Base-by-base conservation (phyloP, 2,329 filamentous ascomycete genomes). In the Trichoderma sp. region DNA sequence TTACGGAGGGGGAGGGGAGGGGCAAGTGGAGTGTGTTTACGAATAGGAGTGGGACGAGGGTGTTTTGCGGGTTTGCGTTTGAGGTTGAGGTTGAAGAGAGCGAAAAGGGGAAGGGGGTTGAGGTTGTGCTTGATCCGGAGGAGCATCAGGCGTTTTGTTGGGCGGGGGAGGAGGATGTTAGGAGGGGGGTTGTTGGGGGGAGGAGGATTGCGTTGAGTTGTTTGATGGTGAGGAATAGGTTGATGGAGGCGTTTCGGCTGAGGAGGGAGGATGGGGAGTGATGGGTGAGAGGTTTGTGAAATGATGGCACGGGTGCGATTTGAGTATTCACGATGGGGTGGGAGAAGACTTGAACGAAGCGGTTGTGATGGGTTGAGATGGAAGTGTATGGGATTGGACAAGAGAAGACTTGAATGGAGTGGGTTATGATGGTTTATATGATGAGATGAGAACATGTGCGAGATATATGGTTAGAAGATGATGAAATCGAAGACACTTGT, bases 111-210 rank as follows among this genome's bases (percentile, higher is more conserved):
- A 35, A 35, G 9, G 76, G 45, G 1, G 75, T 53, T 12, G 77
- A 78, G 7, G 84, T 86, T 29, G 80, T 74, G 76, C 77, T 85
- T 53, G 84, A 87, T 74, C 82, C 84, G 3, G 80, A 83, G n/a
- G 85, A 86, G 81, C 85, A 86, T 76, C 81, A 83, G 79, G 81
- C 80, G 24, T 86, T 77, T 72, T 78, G 83, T 12, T 86, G 85
- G 85, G 85, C 82, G 11, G 80, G 81, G 0, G 83, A 85, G 80
- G 83, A 83, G 18, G 84, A 86, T 77, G 81, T 83, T 6, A 75
- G 67, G 76, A 76, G n/a, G 7, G 79, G 81, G 75, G 50, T 64
- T 29, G 80, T 53, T 72, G 81, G 76, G n/a, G 81, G 80, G 31
- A 79, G 77, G 68, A 74, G 78, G 75, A 81, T 85, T 50, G 80